Evolutionary conservation across 2,329 filamentous ascomycete genomes (phyloP).

Genomic region (Venturia carpophila): DNA sequence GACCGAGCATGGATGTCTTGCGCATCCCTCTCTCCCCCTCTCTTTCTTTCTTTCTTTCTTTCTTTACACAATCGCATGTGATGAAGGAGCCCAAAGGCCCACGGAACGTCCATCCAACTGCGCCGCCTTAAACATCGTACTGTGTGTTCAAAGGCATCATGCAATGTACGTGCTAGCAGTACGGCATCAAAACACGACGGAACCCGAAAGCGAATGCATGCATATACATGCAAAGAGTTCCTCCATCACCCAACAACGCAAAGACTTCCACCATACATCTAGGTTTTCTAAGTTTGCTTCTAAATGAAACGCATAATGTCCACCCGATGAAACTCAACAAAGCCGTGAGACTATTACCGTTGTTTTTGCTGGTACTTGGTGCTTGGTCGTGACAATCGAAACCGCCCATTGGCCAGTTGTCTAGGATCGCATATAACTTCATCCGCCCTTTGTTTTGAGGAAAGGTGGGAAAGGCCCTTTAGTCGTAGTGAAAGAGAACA

Average conservation of each 20-base stretch:
- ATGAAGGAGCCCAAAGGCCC: background rate
- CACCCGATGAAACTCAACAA: background rate
- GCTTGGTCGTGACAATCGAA: background rate
- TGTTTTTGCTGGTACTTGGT: background rate
- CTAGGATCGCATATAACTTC: background rate
- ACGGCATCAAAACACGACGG: background rate
- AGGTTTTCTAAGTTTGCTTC: conserved; percentile 12
- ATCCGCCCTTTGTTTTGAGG: background rate
- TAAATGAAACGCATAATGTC: background rate
- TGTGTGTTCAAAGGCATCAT: conserved; percentile 4
- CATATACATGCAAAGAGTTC: background rate
- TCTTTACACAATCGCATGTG: background rate
- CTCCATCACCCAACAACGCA: background rate
- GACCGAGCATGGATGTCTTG: background rate
- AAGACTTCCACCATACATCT: background rate
- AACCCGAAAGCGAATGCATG: background rate
- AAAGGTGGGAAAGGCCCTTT: background rate
- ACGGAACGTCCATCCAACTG: background rate
- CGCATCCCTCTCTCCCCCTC: background rate
- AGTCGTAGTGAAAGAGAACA: conserved; percentile 83
- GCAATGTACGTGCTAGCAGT: conserved; percentile 1
- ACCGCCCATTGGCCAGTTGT: background rate
- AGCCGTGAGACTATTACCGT: background rate
- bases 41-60: background rate
- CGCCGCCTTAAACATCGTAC: conserved; percentile 1